phyloP scores from a whole-genome alignment of 2,329 filamentous ascomycete genomes.

The Chrysoporthe austroafricana region DNA sequence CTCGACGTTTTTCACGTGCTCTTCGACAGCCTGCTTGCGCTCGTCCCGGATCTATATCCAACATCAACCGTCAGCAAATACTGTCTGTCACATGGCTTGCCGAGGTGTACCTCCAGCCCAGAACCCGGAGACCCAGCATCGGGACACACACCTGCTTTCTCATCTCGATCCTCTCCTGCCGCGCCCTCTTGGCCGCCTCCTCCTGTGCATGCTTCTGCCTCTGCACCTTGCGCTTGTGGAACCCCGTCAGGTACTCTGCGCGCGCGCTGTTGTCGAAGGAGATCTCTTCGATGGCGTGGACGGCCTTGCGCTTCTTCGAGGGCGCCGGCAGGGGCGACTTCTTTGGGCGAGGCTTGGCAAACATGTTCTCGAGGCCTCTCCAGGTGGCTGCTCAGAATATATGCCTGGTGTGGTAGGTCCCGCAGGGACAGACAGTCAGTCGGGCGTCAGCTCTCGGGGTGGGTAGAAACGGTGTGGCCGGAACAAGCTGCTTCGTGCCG shows the following conservation, averaged over 20 bases:
- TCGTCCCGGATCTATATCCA: slow-evolving; percentile 74
- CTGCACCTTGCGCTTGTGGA: slow-evolving; percentile 92
- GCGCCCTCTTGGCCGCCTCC: slow-evolving; percentile 74
- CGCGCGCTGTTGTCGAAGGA: slow-evolving; percentile 80
- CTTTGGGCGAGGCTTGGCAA: slow-evolving; percentile 63
- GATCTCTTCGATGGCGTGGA: slow-evolving; percentile 73
- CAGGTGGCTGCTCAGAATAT: not conserved
- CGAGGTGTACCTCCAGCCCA: not conserved
- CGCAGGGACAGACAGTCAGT: not conserved
- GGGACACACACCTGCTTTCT: slow-evolving; percentile 71
- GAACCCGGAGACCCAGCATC: slow-evolving; percentile 7
- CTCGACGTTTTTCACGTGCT: slow-evolving; percentile 79
- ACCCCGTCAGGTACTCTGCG: slow-evolving; percentile 88
- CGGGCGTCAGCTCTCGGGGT: no score
- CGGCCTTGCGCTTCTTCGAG: slow-evolving; percentile 68
- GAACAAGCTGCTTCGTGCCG: no score
- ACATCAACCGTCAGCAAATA: not conserved
- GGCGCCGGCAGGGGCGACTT: slow-evolving; percentile 61
- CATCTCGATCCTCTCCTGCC: slow-evolving; percentile 74
- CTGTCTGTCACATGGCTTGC: not conserved
- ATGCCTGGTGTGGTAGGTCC: not conserved
- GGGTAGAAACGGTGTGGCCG: not conserved
- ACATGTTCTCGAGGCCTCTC: slow-evolving; percentile 37
- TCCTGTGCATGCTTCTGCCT: slow-evolving; percentile 85
- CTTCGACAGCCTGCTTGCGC: slow-evolving; percentile 78